A percentile compares a stretch with the other conserved stretches of the same genome.
Conservation (phyloP, 345 rosid genomes). For the Sonneratia caseolaris region DNA sequence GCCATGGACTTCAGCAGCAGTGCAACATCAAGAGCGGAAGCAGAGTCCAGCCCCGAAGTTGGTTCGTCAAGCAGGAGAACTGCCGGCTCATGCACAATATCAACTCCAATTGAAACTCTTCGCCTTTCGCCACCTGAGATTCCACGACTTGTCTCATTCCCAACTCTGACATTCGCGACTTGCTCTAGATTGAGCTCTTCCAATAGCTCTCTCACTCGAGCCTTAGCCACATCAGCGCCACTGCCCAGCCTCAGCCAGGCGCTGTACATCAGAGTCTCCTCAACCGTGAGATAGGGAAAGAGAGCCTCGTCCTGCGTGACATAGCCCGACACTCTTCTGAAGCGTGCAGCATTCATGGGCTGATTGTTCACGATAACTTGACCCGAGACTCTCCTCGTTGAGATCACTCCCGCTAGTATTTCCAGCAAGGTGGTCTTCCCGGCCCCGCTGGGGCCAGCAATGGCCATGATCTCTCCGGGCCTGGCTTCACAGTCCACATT, state of each 20-base stretch:
- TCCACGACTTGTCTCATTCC: conserved; percentile 40
- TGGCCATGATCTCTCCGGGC: conserved; percentile 54
- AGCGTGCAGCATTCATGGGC: conserved; percentile 40
- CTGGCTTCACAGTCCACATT: conserved; percentile 57
- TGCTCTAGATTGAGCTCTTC: conserved; percentile 62
- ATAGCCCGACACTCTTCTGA: conserved; percentile 61
- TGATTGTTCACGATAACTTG: conserved; percentile 50
- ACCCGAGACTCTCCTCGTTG: conserved; percentile 31
- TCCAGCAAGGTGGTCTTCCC: conserved; percentile 83
- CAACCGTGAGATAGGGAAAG: conserved; percentile 72
- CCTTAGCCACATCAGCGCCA: conserved; percentile 26
- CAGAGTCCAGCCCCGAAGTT: conserved; percentile 86
- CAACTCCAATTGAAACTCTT: conserved; percentile 81
- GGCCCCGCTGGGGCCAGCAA: conserved; percentile 89
- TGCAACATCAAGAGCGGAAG: conserved; percentile 66
- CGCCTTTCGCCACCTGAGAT: conserved; percentile 87
- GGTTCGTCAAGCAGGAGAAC: conserved; percentile 83
- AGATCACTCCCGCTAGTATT: conserved; percentile 65
- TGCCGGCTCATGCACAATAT: conserved; percentile 75
- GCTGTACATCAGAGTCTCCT: conserved; percentile 72
- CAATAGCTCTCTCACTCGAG: conserved; percentile 44
- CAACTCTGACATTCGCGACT: conserved; percentile 47
- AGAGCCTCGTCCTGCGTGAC: conserved; percentile 84
- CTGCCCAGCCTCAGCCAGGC: conserved; percentile 60
- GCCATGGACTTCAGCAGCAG: conserved; percentile 60